Base-by-base conservation (phyloP, 1,284 basidiomycete species). In the Cutaneotrichosporon sp. region DNA sequence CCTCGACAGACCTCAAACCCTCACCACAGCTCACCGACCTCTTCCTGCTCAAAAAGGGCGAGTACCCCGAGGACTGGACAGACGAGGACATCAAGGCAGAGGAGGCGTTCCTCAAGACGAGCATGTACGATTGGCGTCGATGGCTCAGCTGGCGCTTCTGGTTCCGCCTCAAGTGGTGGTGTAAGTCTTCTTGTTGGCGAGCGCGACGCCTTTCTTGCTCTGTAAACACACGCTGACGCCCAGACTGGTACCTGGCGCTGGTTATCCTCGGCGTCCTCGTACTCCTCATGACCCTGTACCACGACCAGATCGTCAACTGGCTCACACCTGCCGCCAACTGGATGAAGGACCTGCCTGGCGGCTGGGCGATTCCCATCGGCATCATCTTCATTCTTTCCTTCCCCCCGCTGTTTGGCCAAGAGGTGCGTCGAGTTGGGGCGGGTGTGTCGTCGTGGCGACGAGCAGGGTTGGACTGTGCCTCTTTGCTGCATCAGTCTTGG, bases 331-430 rank as follows among this genome's bases (percentile, higher is more conserved):
- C 80, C 4, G 83, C 84, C 2, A 76, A 78, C 23, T 83, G 82
- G 80, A 76, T 88, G 67, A 80, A 84, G 58, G 66, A 72, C 82
- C 58, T 79, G 17, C 68, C 74, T 10, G 77, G 67, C 38, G 90
- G 90, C 17, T 93, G 84, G 84, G 71, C 86, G 15, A 88, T 94
- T 40, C 90, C 90, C 1, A 88, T 92, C 45, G 87, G 75, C 41
- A 36, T 84, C 85, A 62, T 55, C 36, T 70, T 76, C 50, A 60
- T 73, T 41, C 54, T 76, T 21, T 71, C 69, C 36, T 76, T 76
- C 55, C 74, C 74, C 2, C 74, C 74, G 3, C 51, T 76, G 14
- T 72, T 74, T 39, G 74, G 71, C 15, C 69, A 72, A 30, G 71
- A 70, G 55, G 69, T 69, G 36, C 55, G 64, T 56, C 21, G 10